A percentile compares a stretch with the other conserved stretches of the same genome.
Conservation (phyloP, 805 yeast species). For the Saccharomycopsis malanga region DNA sequence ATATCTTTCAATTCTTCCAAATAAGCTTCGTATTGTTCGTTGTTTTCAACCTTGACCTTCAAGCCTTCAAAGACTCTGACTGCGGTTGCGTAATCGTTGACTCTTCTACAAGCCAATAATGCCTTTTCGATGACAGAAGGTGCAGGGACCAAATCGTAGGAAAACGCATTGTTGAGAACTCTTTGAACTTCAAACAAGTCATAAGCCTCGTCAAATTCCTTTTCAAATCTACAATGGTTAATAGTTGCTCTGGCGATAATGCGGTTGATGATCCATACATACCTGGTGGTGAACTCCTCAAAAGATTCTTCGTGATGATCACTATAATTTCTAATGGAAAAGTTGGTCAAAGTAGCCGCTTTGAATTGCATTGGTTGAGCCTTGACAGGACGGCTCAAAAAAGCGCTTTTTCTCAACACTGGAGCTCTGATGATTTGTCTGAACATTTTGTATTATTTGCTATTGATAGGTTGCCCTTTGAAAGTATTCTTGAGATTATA, state of each 20-base stretch:
- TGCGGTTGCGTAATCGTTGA: conserved; percentile 97
- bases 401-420: conserved; percentile 4
- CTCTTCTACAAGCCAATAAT: conserved; percentile 96
- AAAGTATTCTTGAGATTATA: background rate
- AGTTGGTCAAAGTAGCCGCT: conserved; percentile 1
- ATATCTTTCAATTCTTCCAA: conserved; percentile 88
- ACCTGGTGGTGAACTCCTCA: conserved; percentile 86
- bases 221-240: conserved; percentile 57
- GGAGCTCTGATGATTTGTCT: conserved; percentile 16
- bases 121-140: conserved; percentile 95
- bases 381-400: background rate
- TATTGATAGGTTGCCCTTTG: too few relatives aligned
- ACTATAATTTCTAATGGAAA: conserved; percentile 61
- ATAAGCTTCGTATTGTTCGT: conserved; percentile 91
- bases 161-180: conserved; percentile 94
- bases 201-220: conserved; percentile 92
- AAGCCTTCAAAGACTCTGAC: conserved; percentile 97
- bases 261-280: too few relatives aligned
- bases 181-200: conserved; percentile 83
- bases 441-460: conserved; percentile 11
- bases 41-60: conserved; percentile 92
- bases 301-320: conserved; percentile 86
- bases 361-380: background rate
- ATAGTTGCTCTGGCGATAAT: background rate
- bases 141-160: conserved; percentile 97